Evolutionary conservation across 306 rosid species (phyloP), one percentile per base, ranked within the genome.

Genomic region (Ochetophila trinervis): DNA sequence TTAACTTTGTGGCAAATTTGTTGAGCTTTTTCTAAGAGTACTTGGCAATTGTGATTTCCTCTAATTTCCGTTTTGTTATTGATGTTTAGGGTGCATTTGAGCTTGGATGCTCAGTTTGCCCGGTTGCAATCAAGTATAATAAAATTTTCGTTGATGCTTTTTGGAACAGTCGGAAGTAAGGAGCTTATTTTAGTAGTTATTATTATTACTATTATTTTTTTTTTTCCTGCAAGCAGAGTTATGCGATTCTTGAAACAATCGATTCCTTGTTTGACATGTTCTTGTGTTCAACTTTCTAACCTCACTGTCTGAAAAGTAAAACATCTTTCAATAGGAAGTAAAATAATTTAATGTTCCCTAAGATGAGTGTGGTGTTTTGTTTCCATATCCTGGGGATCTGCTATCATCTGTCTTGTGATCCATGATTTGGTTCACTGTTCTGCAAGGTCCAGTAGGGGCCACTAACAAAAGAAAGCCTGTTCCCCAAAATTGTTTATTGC

Each of bases 101-200:
- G 74, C 98, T 93, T 63, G 98, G 82, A 75, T 86, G 90, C 73
- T 84, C 94, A 40, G 97, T 93, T 78, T 89, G 98, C 81, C 98
- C 97, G 24, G 49, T 93, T 24, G 97, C 98, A 57, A 89, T 93
- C 72, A 93, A 93, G 84, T 93, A 89, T 90, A 93, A 93, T 68
- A 93, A 93, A 78, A 93, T 93, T 67, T 93, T 90, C 21, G 98
- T 93, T 2, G 98, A 93, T 79, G 98, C 98, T 32, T 89, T 93
- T 60, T 93, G 99, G 99, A 93, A 93, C 75, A 93, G 99, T 85
- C 78, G 87, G 80, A 93, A 90, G 99, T 93, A 87, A 89, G 89
- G 72, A 49, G 22, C 17, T 61, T 60, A 57, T 76, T 80, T 36
- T 61, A 16, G 23, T 57, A 40, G 16, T 57, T 63, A 62, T 48